Conservation (phyloP, 2,329 filamentous ascomycete genomes). For the Dryadomyces quercus-mongolicae region DNA sequence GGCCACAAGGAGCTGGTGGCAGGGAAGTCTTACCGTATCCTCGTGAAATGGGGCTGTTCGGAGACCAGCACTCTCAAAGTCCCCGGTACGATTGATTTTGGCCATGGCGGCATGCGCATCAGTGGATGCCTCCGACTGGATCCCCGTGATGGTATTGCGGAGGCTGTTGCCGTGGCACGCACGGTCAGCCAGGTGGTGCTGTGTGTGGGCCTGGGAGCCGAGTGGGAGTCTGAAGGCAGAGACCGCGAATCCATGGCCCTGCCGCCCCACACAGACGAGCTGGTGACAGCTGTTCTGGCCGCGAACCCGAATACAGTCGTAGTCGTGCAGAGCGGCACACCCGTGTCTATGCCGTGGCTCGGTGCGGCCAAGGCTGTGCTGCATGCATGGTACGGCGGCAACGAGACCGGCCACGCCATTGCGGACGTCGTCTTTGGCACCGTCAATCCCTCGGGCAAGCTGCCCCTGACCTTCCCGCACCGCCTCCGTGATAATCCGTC, state of each 20-base stretch:
- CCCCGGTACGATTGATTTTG: slow-evolving; percentile 30
- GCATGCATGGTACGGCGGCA: slow-evolving; percentile 53
- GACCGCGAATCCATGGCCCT: slow-evolving; percentile 13
- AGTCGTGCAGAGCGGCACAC: slow-evolving; percentile 48
- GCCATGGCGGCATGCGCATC: slow-evolving; percentile 24
- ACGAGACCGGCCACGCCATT: slow-evolving; percentile 53
- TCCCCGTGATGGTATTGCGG: slow-evolving; percentile 1
- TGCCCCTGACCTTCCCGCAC: slow-evolving; percentile 61
- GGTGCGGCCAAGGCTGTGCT: slow-evolving; percentile 35
- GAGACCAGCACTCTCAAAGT: slow-evolving; percentile 4
- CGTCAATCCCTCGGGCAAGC: slow-evolving; percentile 52
- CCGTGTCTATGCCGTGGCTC: slow-evolving; percentile 40
- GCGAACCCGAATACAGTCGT: slow-evolving; percentile 44
- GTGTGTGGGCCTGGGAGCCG: slow-evolving; percentile 43
- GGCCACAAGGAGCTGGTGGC: slow-evolving; percentile 16
- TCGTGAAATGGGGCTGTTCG: slow-evolving; percentile 13
- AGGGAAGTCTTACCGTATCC: slow-evolving; percentile 18
- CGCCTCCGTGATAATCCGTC: slow-evolving; percentile 59
- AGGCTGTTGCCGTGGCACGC: slow-evolving; percentile 24
- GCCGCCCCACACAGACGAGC: slow-evolving; percentile 9
- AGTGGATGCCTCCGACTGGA: slow-evolving; percentile 9
- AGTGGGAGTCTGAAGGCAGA: slow-evolving; percentile 15
- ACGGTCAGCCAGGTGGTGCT: slow-evolving; percentile 46
- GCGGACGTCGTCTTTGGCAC: slow-evolving; percentile 50
- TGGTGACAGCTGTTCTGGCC: slow-evolving; percentile 36